Base-by-base conservation (phyloP, 805 yeast species). In the Cyberlindnera sargentensis region DNA sequence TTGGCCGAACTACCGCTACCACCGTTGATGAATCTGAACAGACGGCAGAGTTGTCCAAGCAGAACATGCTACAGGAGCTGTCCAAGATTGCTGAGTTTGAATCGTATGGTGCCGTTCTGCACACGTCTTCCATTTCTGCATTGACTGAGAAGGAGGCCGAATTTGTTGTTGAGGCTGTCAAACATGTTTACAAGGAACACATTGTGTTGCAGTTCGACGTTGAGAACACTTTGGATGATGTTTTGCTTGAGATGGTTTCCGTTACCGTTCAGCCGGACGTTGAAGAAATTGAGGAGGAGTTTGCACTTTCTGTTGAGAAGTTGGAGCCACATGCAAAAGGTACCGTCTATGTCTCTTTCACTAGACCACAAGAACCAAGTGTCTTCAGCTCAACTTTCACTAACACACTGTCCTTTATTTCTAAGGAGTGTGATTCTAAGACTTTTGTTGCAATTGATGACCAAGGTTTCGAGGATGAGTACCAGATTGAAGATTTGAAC, bases 131-230 rank as follows among this genome's bases (percentile, higher is more conserved):
- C 32, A 63, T 71, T 31, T 70, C 78, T 44, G 78, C 82, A 51
- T 76, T 91, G 57, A 90, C 98, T 24, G 99, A 93, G 63, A 73
- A 76, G 47, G 98, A 90, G 63, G 88, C 95, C 48, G 99, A 93
- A 66, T 88, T 89, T 63, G 90, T 88, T 36, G 95, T 93, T 47
- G 75, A 74, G 41, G 90, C 84, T 31, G 71, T 86, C 44, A 90
- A 87, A 64, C 98, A 90, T 62, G 66, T 90, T 44, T 93, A 85
- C 65, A 78, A 78, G 48, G 69, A 76, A 11, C 81, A 84, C 56
- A 69, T 83, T 57, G 78, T 91, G 48, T 65, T 89, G 50, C 96
- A 91, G 68, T 91, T 77, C 65, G 80, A 84, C 51, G 77, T 93
- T 50, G 76, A 82, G 46, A 93, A 93, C 68, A 93, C 98, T 3